phyloP scores from a whole-genome alignment of 176 grass and related monocot species.

The Alopecurus myosuroides region DNA sequence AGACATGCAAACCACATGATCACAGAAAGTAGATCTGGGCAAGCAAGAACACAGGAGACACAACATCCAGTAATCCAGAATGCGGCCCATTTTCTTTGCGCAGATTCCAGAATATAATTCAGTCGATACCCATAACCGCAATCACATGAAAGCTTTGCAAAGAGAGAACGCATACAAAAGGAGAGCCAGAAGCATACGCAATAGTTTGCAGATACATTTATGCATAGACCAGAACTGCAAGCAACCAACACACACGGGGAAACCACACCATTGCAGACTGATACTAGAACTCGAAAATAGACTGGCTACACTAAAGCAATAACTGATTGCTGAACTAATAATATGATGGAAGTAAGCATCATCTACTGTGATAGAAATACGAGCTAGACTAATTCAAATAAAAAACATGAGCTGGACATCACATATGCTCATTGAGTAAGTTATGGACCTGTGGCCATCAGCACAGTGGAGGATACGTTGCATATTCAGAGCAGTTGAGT shows the following conservation, averaged over 20 bases:
- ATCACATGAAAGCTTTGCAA: neutral
- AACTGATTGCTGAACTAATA: neutral
- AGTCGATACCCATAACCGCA: neutral
- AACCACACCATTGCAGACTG: neutral
- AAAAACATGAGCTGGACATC: constrained; percentile 35
- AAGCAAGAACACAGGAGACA: constrained; percentile 16
- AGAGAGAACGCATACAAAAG: neutral
- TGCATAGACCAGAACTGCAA: neutral
- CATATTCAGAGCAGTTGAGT: constrained; percentile 33
- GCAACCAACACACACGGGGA: neutral
- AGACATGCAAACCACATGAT: constrained; percentile 14
- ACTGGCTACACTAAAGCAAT: neutral
- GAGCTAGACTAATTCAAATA: constrained; percentile 17
- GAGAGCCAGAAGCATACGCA: neutral
- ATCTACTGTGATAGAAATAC: constrained; percentile 5
- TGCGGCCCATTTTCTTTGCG: neutral
- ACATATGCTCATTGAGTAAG: constrained; percentile 16
- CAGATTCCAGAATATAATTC: neutral
- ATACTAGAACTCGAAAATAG: neutral
- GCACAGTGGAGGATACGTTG: constrained; percentile 26
- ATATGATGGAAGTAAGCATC: constrained; percentile 23
- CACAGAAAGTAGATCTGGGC: constrained; percentile 19
- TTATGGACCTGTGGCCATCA: constrained; percentile 14
- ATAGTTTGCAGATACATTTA: neutral
- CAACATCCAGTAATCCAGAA: neutral